These are phyloP conservation scores for Podaxis sp. DNA, from an alignment of 768 basidiomycete genomes.

Conservation along the genomic window DNA sequence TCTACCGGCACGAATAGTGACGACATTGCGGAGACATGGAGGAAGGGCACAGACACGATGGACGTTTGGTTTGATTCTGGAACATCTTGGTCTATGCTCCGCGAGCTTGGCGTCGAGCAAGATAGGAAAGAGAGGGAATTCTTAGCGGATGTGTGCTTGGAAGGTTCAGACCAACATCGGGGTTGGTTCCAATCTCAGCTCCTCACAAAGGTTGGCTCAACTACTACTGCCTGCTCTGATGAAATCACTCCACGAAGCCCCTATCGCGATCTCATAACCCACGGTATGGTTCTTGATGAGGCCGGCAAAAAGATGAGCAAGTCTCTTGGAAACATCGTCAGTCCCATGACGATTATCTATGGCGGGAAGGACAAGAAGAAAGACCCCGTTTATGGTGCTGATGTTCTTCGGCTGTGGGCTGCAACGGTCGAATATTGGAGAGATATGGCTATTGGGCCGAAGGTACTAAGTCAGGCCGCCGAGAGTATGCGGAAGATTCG, in stretches of 20 bases:
- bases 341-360: constrained; percentile 76
- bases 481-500: constrained; percentile 83
- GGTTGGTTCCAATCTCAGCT: constrained; percentile 99
- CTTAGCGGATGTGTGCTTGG: constrained; percentile 84
- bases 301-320: constrained; percentile 97
- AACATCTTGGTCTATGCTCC: constrained; percentile 85
- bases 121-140: constrained; percentile 29
- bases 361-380: constrained; percentile 74
- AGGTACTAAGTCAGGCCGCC: constrained; percentile 69
- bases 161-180: constrained; percentile 96
- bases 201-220: constrained; percentile 72
- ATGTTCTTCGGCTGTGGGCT: constrained; percentile 87
- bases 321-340: constrained; percentile 87
- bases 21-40: constrained; percentile 47
- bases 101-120: constrained; percentile 33
- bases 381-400: constrained; percentile 81
- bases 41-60: constrained; percentile 92
- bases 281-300: constrained; percentile 95
- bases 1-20: constrained; percentile 31
- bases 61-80: constrained; percentile 99
- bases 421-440: constrained; percentile 88
- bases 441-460: constrained; percentile 85
- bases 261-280: constrained; percentile 84
- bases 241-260: constrained; percentile 42
- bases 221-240: constrained; percentile 21